Base-by-base conservation (phyloP, 495 filamentous ascomycete genomes). In the Podospora bellae-mahoneyi region DNA sequence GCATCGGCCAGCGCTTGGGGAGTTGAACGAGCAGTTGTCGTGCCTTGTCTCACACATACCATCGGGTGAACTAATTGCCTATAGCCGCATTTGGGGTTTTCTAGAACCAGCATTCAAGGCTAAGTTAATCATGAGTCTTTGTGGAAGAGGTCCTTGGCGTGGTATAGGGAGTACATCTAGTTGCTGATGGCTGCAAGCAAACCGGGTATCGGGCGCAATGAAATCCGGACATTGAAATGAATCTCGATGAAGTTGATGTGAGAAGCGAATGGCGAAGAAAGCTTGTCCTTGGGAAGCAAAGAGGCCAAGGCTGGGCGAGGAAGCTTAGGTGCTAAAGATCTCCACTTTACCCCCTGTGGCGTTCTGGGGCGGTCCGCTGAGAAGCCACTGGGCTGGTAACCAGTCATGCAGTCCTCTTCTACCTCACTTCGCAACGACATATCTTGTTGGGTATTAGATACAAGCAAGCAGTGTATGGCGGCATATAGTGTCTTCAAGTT, bases 311-410 rank as follows among this genome's bases (percentile, higher is more conserved):
- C 61, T 63, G 30, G 61, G 61, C 61, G 15, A 32, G 18, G 61
- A 63, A 63, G 61, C 61, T 63, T 63, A 18, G 30, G 61, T 48
- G 30, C 61, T 32, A 7, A 32, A 44, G 30, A 63, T 32, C 28
- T 63, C 27, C 27, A 63, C 28, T 19, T 48, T 48, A 48, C 39
- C 39, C 39, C 39, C 39, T 48, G 39, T 48, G 39, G 39, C 39
- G 0, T 16, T 16, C 39, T 48, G 39, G 39, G 39, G 39, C 10
- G 13, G 39, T 16, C 59, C 30, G 59, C 27, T 30, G 30, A 61
- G 26, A 30, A 61, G 59, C 59, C 59, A 61, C 59, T 61, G 59
- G n/a, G 59, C 59, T 20, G 59, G 59, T 61, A 63, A n/a, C 61
- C 18, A 62, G 34, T 10, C 34, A 39, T 39, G 34, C 5, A 39